Evolutionary conservation across 1,284 basidiomycete species (phyloP), one percentile per base, ranked within the genome.

Genomic region (Crocinoboletus sp.): DNA sequence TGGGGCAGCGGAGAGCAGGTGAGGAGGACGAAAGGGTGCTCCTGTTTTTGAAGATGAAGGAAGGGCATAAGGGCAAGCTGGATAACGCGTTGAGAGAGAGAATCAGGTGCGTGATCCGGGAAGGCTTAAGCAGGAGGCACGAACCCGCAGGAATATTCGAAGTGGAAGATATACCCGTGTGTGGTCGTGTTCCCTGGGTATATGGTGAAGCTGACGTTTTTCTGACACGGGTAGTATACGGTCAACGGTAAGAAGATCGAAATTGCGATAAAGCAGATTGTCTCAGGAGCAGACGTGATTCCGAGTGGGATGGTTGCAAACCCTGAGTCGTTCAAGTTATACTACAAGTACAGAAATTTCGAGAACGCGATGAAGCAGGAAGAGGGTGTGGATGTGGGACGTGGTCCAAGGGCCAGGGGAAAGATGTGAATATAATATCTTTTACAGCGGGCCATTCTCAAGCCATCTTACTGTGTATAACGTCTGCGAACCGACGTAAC

Each of bases 11-110:
- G 45, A 78, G 89, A 9, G 69, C 78, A 2, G 73, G 78, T 63
- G 89, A 73, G 56, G 73, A 75, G 25, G 88, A 94, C 60, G 91
- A 95, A 64, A 81, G 88, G 34, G 91, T 94, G 4, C 69, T 94
- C 7, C 69, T 94, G 4, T 94, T 94, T 64, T 58, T 94, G 55
- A 89, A 90, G 67, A 81, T 91, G 71, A 73, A 76, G 20, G 52
- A 70, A 0, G 80, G 78, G 1, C 58, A 69, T 43, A 66, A 59
- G n/a, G 70, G 85, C 35, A 74, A 72, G 7, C 57, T 70, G 0
- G 60, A 44, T 15, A 61, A 16, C 61, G 87, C 39, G 8, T 63
- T 89, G 28, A 67, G 74, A 25, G 69, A 67, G 42, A 57, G 71
- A 33, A 78, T 90, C 47, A 76, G 77, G 53, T 60, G 63, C 0